Base-by-base conservation (phyloP, 805 yeast genomes). In the Saccharomycopsis amapae region DNA sequence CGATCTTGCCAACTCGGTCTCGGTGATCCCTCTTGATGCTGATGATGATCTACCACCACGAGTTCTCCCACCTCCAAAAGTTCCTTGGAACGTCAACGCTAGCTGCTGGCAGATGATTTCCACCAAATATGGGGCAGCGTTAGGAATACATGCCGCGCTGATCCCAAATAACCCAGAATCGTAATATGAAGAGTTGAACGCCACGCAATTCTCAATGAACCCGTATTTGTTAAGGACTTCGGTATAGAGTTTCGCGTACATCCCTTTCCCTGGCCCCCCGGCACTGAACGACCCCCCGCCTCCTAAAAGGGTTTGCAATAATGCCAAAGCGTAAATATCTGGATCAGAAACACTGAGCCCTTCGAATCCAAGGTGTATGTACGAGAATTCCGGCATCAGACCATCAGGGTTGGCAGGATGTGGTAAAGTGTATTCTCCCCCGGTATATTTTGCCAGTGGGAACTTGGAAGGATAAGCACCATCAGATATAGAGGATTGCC, bases 231-330 rank as follows among this genome's bases (percentile, higher is more conserved):
- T 90, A 60, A 93, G 71, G 2, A 93, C 95, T 55, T 88, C 78
- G 0, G 96, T 86, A 67, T 88, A 93, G 20, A 94, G 75, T 49
- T 97, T 74, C 3, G 96, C 86, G 62, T 88, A 93, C 97, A 93
- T 89, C 3, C 98, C 98, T 64, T 93, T 93, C 44, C 98, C 98
- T 15, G 98, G 98, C 0, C 98, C 98, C 54, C 98, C 98, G 7
- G 98, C 97, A 17, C 94, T 81, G 60, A 93, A 93, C 1, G 97
- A 88, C 4, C 96, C 95, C 47, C 97, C 98, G 31, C 97, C 97
- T 36, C 98, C 98, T 12, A 93, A 67, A 19, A 90, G 69, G 49
- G 89, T 86, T 61, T 93, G 97, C 48, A 93, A 69, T 1, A 88
- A 79, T 1, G 97, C 96, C 33, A 88, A 68, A 1, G 95, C 94